Evolutionary conservation across 768 basidiomycete species (phyloP), one percentile per base, ranked within the genome.

Genomic region (Boletus speciosus): DNA sequence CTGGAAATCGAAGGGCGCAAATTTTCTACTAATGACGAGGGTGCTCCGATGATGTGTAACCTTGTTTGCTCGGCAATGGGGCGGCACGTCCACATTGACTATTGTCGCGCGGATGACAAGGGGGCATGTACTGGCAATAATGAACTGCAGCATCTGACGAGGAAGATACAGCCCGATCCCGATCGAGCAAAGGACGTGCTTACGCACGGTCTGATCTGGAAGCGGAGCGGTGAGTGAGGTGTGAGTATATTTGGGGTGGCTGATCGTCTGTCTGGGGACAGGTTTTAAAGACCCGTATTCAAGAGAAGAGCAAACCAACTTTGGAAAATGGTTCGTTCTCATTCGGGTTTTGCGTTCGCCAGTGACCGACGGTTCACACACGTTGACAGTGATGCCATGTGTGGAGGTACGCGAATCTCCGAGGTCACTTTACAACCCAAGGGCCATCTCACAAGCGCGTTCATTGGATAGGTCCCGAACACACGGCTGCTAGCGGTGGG

Each of bases 201-300:
- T 38, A 77, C 80, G 8, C 84, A 85, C 56, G 68, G 63, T 31
- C 58, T 85, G 31, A 77, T 76, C 56, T 85, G 84, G 84, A 74
- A 75, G 54, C 75, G 84, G n/a, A 75, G 76, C 56, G 85, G 83
- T 83, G 51, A 31, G 67, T 46, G 2, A 15, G 4, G 0, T 11
- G 46, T 34, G 15, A 3, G 1, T 21, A 3, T 3, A 21, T 32
- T 10, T 14, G 7, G 9, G 1, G 32, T 21, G 10, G 6, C 14
- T 31, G 14, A 45, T 34, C 4, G n/a, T 11, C 4, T 6, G 23
- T 16, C 23, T 31, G 2, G 32, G 35, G 11, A 19, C 42, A 83
- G 83, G 81, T 10, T 85, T 84, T 71, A 82, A 78, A 72, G 83
- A 85, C 61, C 83, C 84, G 0, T 85, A 85, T 54, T 76, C 81